phyloP scores from a whole-genome alignment of 2,329 filamentous ascomycete genomes.

The Aspergillus felis region DNA sequence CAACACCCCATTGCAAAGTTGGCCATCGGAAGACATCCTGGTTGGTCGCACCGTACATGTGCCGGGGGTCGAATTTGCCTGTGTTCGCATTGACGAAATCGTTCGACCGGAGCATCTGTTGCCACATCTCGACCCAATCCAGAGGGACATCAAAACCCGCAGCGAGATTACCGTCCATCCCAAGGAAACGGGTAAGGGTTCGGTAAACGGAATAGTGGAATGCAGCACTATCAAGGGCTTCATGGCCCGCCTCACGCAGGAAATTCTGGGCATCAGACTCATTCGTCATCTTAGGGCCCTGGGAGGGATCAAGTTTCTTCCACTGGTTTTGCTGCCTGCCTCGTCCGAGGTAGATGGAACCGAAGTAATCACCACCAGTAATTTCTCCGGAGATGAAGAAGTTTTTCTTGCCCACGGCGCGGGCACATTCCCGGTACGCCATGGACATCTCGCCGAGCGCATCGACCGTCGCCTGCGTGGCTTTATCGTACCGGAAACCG shows the following conservation, averaged over 20 bases:
- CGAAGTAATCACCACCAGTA: conserved; percentile 57
- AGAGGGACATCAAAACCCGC: conserved; percentile 50
- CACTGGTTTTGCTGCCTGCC: conserved; percentile 54
- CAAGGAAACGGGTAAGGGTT: conserved; percentile 56
- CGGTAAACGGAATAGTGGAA: conserved; percentile 62
- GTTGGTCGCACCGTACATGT: conserved; percentile 61
- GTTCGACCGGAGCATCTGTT: conserved; percentile 53
- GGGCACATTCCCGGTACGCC: conserved; percentile 55
- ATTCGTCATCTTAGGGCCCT: conserved; percentile 48
- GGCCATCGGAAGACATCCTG: conserved; percentile 65
- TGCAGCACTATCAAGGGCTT: conserved; percentile 55
- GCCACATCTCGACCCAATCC: conserved; percentile 54
- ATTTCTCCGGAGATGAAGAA: conserved; percentile 63
- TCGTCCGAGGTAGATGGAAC: conserved; percentile 58
- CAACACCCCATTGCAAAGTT: conserved; percentile 51
- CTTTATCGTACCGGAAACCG: conserved; percentile 63
- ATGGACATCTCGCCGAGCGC: conserved; percentile 55
- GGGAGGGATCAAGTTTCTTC: conserved; percentile 30
- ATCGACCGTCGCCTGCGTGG: conserved; percentile 59
- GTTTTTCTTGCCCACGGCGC: conserved; percentile 53
- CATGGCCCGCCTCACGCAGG: conserved; percentile 49
- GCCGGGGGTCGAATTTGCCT: conserved; percentile 58
- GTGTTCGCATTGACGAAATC: conserved; percentile 58
- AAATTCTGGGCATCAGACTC: conserved; percentile 41
- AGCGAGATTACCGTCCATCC: conserved; percentile 53